Evolutionary conservation across 2,329 filamentous ascomycete genomes (phyloP).

Genomic region (Graphium sp.): DNA sequence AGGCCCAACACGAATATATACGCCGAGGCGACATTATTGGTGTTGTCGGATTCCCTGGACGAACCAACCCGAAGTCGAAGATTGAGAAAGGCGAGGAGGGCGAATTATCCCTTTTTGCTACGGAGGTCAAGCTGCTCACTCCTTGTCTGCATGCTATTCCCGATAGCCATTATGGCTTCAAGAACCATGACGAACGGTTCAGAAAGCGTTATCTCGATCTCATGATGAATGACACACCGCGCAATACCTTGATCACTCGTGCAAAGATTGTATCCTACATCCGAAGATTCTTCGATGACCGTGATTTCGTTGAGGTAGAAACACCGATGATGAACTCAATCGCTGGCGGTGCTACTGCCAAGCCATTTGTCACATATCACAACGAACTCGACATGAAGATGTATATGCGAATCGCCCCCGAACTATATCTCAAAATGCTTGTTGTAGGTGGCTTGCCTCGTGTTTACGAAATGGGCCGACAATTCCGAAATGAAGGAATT

Average conservation of each 20-base stretch:
- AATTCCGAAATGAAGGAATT: conserved; percentile 80
- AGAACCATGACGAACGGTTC: conserved; percentile 86
- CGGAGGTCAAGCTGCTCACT: conserved; percentile 68
- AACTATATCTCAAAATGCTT: conserved; percentile 91
- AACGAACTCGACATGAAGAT: conserved; percentile 92
- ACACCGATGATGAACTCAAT: conserved; percentile 97
- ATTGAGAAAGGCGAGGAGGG: conserved; percentile 62
- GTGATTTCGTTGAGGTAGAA: conserved; percentile 86
- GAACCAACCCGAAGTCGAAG: conserved; percentile 78
- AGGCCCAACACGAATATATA: conserved; percentile 76
- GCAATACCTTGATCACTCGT: conserved; percentile 70
- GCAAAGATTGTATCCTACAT: conserved; percentile 72
- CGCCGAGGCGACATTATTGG: conserved; percentile 77
- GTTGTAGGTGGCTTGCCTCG: conserved; percentile 88
- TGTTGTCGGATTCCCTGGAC: conserved; percentile 63
- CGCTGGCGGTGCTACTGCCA: conserved; percentile 87
- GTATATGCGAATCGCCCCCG: conserved; percentile 87
- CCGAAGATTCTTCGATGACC: conserved; percentile 71
- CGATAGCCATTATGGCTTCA: conserved; percentile 83
- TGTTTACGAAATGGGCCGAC: conserved; percentile 89
- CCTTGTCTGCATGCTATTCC: conserved; percentile 87
- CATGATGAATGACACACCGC: conserved; percentile 84
- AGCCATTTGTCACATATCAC: conserved; percentile 85
- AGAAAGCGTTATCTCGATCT: conserved; percentile 89
- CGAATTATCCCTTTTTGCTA: conserved; percentile 86